Evolutionary conservation across 1,284 basidiomycete genomes (phyloP).

Genomic region (Cutaneotrichosporon mucoides): DNA sequence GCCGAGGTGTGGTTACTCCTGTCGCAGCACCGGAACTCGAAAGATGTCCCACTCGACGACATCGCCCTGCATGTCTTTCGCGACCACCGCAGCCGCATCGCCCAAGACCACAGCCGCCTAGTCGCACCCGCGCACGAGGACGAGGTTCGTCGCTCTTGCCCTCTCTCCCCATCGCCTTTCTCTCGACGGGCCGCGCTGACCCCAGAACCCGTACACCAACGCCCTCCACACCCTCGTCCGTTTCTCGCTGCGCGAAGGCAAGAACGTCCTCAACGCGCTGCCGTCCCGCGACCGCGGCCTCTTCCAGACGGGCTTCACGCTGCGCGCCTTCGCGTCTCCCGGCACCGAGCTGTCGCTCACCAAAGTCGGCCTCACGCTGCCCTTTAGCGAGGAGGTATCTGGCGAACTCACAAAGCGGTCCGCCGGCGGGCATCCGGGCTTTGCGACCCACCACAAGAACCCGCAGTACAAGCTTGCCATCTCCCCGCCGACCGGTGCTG

Average conservation of each 20-base stretch:
- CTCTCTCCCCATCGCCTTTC: too few relatives aligned
- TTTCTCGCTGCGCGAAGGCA: conserved; percentile 24
- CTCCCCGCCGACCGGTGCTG: background rate
- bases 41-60: conserved; percentile 59
- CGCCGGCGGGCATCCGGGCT: conserved; percentile 75
- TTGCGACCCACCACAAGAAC: conserved; percentile 79
- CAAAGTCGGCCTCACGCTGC: conserved; percentile 28
- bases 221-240: conserved; percentile 65
- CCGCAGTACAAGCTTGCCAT: conserved; percentile 70
- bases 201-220: conserved; percentile 59
- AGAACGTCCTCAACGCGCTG: conserved; percentile 27
- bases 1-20: conserved; percentile 71
- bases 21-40: conserved; percentile 66
- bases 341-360: conserved; percentile 25
- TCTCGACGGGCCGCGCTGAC: too few relatives aligned
- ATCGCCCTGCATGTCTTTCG: conserved; percentile 63
- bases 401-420: conserved; percentile 65
- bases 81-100: conserved; percentile 19
- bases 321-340: conserved; percentile 33
- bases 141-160: too few relatives aligned
- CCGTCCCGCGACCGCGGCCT: conserved; percentile 37
- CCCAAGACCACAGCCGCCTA: conserved; percentile 1
- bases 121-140: conserved; percentile 8
- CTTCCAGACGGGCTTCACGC: conserved; percentile 39
- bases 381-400: conserved; percentile 38